Conservation (phyloP, 371 early-diverging fungal genomes). For the Lichtheimia ramosa region DNA sequence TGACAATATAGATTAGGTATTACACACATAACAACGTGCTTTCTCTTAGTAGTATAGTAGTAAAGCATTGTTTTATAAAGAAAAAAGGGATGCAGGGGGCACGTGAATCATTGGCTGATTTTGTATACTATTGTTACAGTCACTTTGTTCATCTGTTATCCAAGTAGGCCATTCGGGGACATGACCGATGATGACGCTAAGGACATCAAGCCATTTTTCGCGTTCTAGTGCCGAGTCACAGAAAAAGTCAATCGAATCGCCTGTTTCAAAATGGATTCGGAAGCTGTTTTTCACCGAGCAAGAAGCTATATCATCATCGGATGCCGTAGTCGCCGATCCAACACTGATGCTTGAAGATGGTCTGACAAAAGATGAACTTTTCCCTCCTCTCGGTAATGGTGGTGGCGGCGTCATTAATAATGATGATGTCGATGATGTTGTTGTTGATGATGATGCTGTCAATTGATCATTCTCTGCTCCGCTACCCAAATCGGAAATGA, state of each 20-base stretch:
- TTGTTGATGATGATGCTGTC: constrained; percentile 1
- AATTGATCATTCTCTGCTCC: no score
- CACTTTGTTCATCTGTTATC: constrained; percentile 13
- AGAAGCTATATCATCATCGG: constrained; percentile 9
- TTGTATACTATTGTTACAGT: not conserved
- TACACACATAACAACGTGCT: no score
- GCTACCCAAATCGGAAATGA: no score
- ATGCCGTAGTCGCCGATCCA: constrained; percentile 1
- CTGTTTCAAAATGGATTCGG: constrained; percentile 24
- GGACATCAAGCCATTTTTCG: constrained; percentile 24
- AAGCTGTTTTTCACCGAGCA: constrained; percentile 28
- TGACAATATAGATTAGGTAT: no score
- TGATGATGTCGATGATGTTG: constrained; percentile 5
- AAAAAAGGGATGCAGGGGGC: no score
- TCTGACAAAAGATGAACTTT: not conserved
- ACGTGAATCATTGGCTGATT: no score
- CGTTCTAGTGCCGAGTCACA: constrained; percentile 28
- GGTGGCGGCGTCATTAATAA: not conserved
- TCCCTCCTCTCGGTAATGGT: not conserved
- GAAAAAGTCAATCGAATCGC: constrained; percentile 30
- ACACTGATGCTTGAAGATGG: not conserved
- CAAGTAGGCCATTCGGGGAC: constrained; percentile 23
- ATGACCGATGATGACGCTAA: constrained; percentile 19
- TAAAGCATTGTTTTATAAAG: no score
- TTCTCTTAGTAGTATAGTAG: no score